Percentiles rank a stretch among this genome's conserved stretches.
Conservation (phyloP, 2,329 filamentous ascomycete species). For the Didymella glomerata region DNA sequence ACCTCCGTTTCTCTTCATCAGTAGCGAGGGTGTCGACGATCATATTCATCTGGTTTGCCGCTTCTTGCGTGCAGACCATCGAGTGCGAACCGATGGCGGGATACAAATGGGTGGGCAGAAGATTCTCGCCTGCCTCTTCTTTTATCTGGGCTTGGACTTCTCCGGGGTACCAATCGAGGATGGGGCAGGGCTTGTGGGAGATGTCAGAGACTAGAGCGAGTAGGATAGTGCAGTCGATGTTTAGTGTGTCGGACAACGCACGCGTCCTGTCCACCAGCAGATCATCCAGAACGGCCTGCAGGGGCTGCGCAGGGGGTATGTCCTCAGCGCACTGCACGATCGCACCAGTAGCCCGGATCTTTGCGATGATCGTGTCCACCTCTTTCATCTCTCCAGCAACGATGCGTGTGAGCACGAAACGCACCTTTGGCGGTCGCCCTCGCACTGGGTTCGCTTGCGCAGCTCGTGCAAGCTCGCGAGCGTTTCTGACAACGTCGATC, state of each 20-base stretch:
- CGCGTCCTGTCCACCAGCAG: constrained; percentile 53
- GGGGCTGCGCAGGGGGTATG: constrained; percentile 32
- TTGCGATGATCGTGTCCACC: constrained; percentile 64
- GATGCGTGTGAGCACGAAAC: constrained; percentile 69
- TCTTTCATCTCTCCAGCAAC: constrained; percentile 59
- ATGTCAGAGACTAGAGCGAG: constrained; percentile 78
- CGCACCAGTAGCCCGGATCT: constrained; percentile 62
- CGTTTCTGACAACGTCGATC: constrained; percentile 68
- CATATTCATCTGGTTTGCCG: constrained; percentile 67
- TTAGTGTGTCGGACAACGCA: constrained; percentile 57
- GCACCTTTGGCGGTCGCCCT: constrained; percentile 67
- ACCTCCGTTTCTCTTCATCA: constrained; percentile 60
- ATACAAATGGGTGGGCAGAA: constrained; percentile 69
- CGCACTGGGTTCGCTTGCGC: constrained; percentile 64
- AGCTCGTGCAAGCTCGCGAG: constrained; percentile 66
- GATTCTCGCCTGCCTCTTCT: constrained; percentile 67
- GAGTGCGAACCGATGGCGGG: constrained; percentile 64
- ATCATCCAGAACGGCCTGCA: constrained; percentile 39
- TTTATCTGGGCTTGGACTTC: constrained; percentile 71
- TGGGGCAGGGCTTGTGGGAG: constrained; percentile 63
- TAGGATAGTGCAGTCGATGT: constrained; percentile 74
- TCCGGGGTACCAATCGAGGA: constrained; percentile 63
- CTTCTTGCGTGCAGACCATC: constrained; percentile 73
- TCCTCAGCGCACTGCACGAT: constrained; percentile 44
- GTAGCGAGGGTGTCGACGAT: constrained; percentile 53